A percentile compares a stretch with the other conserved stretches of the same genome.
Conservation (phyloP, 345 rosid genomes). For the Aegle marmelos region DNA sequence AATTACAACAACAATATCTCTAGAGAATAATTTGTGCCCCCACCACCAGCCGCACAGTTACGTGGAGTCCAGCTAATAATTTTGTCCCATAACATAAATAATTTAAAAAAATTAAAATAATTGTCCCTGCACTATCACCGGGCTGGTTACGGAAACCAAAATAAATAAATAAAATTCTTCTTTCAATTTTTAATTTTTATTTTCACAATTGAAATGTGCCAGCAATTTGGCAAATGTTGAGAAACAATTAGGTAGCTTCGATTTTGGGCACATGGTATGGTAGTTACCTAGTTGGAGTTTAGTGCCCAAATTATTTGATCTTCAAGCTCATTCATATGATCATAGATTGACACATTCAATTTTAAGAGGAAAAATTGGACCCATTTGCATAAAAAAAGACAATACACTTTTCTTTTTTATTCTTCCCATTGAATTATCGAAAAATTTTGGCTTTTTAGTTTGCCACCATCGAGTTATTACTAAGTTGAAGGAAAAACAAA, state of each 20-base stretch:
- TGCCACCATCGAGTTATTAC: neutral
- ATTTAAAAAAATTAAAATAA: neutral
- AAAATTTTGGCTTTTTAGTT: neutral
- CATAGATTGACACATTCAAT: neutral
- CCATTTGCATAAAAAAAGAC: neutral
- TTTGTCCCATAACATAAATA: neutral
- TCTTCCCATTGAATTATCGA: conserved; percentile 5
- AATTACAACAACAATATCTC: neutral
- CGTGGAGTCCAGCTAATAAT: conserved; percentile 40
- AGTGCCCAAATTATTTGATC: neutral
- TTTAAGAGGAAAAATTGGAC: neutral
- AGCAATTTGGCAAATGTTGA: neutral
- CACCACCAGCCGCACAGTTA: conserved; percentile 2
- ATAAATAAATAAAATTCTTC: neutral
- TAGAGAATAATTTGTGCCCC: conserved; percentile 3
- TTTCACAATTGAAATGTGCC: neutral
- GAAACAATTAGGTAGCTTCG: neutral
- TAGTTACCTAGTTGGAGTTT: neutral
- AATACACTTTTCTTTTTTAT: neutral
- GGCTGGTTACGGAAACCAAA: neutral
- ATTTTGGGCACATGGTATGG: neutral
- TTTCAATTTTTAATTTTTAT: neutral
- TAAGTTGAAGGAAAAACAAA: too few relatives aligned
- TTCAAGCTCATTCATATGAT: neutral
- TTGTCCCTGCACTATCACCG: neutral